Percentiles rank a stretch among this genome's conserved stretches.
Evolutionary conservation across 2,329 filamentous ascomycete species (phyloP).

Genomic region (Nothophoma quercina): DNA sequence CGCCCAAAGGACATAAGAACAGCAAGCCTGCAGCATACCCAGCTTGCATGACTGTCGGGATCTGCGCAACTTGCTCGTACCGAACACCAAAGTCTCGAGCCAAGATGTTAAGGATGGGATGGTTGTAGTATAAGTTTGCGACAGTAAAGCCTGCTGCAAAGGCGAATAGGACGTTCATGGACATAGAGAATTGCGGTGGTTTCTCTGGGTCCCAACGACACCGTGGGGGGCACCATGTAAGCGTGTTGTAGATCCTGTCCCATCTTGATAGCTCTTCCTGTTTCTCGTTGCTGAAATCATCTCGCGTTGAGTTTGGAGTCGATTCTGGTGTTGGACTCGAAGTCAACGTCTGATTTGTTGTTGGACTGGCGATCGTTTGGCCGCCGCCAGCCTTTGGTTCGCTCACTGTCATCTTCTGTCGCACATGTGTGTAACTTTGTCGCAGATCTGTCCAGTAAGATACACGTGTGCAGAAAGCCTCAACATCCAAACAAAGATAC

Average conservation of each 20-base stretch:
- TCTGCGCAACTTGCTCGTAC: slow-evolving; percentile 70
- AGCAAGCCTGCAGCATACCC: slow-evolving; percentile 79
- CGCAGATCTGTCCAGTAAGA: slow-evolving; percentile 4
- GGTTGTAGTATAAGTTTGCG: slow-evolving; percentile 82
- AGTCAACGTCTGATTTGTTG: slow-evolving; percentile 1
- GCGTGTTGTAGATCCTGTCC: slow-evolving; percentile 33
- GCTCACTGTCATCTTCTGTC: slow-evolving; percentile 10
- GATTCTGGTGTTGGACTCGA: neutral
- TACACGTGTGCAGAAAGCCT: neutral
- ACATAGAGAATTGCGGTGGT: slow-evolving; percentile 72
- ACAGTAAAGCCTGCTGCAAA: slow-evolving; percentile 76
- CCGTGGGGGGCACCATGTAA: slow-evolving; percentile 68
- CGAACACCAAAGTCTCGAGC: slow-evolving; percentile 74
- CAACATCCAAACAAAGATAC: neutral
- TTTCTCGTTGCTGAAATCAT: neutral
- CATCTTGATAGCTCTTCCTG: slow-evolving; percentile 21
- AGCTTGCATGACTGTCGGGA: slow-evolving; percentile 80
- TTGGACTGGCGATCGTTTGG: neutral
- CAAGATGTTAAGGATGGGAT: slow-evolving; percentile 79
- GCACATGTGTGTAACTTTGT: neutral
- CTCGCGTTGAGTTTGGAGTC: neutral
- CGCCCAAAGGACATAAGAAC: slow-evolving; percentile 78
- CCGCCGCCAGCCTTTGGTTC: slow-evolving; percentile 2
- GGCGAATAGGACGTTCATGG: slow-evolving; percentile 74
- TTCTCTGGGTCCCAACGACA: slow-evolving; percentile 73